These are phyloP conservation scores for Lecanosticta acicola DNA, from an alignment of 2,329 filamentous ascomycete genomes.

Conservation along the genomic window DNA sequence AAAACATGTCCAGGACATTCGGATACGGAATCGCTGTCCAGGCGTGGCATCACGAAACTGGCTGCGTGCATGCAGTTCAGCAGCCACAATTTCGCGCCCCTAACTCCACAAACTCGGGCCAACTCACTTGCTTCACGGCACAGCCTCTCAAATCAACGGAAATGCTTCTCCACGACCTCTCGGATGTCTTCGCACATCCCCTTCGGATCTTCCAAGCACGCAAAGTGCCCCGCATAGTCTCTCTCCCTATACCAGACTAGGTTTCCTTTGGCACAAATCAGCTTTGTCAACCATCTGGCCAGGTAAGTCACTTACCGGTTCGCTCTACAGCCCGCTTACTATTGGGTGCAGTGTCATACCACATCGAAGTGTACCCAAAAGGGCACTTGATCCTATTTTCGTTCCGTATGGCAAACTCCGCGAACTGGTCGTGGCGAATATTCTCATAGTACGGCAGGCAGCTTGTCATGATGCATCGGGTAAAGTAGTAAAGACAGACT, in stretches of 20 bases:
- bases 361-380: constrained; percentile 36
- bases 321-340: constrained; percentile 31
- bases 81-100: background rate
- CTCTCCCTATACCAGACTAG: constrained; percentile 34
- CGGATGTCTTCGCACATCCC: constrained; percentile 27
- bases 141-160: background rate
- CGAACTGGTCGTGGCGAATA: constrained; percentile 36
- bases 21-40: no score
- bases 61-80: background rate
- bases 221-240: constrained; percentile 28
- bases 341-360: constrained; percentile 35
- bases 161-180: constrained; percentile 16
- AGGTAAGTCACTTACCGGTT: constrained; percentile 13
- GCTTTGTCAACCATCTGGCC: background rate
- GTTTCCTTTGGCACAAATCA: constrained; percentile 22
- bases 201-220: constrained; percentile 27
- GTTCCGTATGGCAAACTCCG: constrained; percentile 32
- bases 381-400: constrained; percentile 36
- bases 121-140: no score
- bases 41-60: no score
- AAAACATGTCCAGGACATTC: no score
- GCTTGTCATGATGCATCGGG: constrained; percentile 34
- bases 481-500: constrained; percentile 37
- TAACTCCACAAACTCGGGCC: no score
- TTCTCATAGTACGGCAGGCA: constrained; percentile 39